phyloP scores from a whole-genome alignment of 2,329 filamentous ascomycete species.

The Aspergillus neotritici region DNA sequence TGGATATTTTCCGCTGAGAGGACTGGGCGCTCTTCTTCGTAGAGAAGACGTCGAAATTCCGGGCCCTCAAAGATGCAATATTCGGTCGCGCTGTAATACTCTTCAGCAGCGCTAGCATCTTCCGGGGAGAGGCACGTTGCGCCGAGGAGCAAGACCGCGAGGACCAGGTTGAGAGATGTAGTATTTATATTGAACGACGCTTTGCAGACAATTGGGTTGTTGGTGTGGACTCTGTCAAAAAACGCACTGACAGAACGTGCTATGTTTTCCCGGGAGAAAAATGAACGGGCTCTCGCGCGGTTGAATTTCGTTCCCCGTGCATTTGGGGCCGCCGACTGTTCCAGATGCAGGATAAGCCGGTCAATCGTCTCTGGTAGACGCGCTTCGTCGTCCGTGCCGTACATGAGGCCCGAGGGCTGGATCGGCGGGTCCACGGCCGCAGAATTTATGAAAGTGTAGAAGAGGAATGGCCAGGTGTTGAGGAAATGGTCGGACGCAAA shows the following conservation, averaged over 20 bases:
- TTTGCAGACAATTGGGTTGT: not conserved
- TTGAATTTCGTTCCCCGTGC: too few species aligned
- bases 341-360: not conserved
- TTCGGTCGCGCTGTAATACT: not conserved
- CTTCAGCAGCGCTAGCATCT: not conserved
- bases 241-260: not conserved
- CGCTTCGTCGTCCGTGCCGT: not conserved
- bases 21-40: not conserved
- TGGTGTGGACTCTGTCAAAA: not conserved
- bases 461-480: not conserved
- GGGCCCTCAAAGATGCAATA: not conserved
- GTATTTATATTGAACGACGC: conserved; percentile 1
- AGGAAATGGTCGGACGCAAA: not conserved
- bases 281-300: too few species aligned
- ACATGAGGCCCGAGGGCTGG: not conserved
- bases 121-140: not conserved
- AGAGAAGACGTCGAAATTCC: not conserved
- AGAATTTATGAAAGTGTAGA: not conserved
- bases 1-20: not conserved
- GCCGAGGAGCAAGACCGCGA: not conserved
- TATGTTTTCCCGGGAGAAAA: not conserved
- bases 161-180: not conserved
- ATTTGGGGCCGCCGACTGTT: too few species aligned
- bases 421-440: not conserved
- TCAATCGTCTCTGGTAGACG: not conserved